These are phyloP conservation scores for Rhizodiscina lignyota DNA, from an alignment of 495 filamentous ascomycete genomes.

Conservation along the genomic window DNA sequence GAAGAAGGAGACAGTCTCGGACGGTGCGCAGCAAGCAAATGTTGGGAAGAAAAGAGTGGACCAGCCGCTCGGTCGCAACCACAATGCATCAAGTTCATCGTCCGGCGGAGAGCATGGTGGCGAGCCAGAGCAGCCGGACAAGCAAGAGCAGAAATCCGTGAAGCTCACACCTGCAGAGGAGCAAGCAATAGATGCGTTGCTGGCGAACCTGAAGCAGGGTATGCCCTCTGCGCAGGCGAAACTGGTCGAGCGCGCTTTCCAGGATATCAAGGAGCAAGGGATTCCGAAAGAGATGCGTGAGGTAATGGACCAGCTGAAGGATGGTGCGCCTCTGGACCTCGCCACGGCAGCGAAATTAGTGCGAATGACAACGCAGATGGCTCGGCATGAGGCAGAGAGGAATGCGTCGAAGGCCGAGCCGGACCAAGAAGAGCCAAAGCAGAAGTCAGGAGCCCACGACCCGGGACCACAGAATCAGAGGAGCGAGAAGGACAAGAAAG, in stretches of 20 bases:
- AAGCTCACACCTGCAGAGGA: slow-evolving; percentile 22
- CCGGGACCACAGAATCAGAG: slow-evolving; percentile 20
- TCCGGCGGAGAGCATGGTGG: slow-evolving; percentile 21
- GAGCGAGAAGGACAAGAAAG: slow-evolving; percentile 17
- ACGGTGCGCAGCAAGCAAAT: slow-evolving; percentile 2
- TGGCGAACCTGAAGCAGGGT: slow-evolving; percentile 28
- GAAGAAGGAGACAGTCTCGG: slow-evolving; percentile 20
- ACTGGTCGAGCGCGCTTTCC: slow-evolving; percentile 24
- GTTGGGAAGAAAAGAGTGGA: slow-evolving; percentile 9
- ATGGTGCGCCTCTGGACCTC: slow-evolving; percentile 27
- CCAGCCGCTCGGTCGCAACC: slow-evolving; percentile 17
- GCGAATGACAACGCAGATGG: slow-evolving; percentile 28
- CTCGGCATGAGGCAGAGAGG: slow-evolving; percentile 14
- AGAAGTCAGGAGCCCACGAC: slow-evolving; percentile 20
- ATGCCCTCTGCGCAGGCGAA: slow-evolving; percentile 27
- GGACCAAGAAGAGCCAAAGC: slow-evolving; percentile 14
- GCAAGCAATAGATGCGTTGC: slow-evolving; percentile 24
- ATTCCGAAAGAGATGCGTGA: slow-evolving; percentile 33
- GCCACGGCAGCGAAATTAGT: slow-evolving; percentile 32
- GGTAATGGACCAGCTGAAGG: slow-evolving; percentile 25
- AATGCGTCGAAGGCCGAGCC: slow-evolving; percentile 11
- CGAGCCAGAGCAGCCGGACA: slow-evolving; percentile 13
- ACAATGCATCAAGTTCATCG: slow-evolving; percentile 15
- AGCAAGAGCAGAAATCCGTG: too few relatives aligned
- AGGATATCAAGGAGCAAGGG: slow-evolving; percentile 32